Base-by-base conservation (phyloP, 2,329 filamentous ascomycete genomes). In the Fusarium incarnatum region DNA sequence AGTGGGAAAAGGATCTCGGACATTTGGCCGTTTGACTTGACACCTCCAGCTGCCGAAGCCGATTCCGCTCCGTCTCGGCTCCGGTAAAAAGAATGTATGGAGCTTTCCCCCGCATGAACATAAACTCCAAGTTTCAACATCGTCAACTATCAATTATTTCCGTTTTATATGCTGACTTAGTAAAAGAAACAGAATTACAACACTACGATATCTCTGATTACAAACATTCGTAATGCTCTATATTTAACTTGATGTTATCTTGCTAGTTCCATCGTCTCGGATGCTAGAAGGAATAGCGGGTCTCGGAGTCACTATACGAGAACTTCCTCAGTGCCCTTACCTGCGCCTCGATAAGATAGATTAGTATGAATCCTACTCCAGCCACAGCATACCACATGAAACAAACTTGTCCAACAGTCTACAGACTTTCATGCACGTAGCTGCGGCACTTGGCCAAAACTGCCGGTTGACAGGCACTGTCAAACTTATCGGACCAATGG, bases 61-160 rank as follows among this genome's bases (percentile, higher is more conserved):
- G 63, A 70, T 49, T 48, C 45, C 53, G 55, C 46, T 53, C 63
- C 55, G 42, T 70, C 57, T 64, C 54, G 57, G 67, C 54, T 71
- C 55, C 63, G 52, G 53, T 46, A 67, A 45, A 44, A 59, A 37
- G 25, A 22, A 22, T 32, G 25, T 40, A 59, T 66, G 52, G 53
- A 59, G 23, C 32, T 30, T 27, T 27, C 23, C 48, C 62, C 59
- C 46, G 28, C 61, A 34, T 18, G 53, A 45, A 40, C 40, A 18
- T 34, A 65, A 45, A 40, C 44, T 53, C 41, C 37, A 55, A 22
- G 34, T 18, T 37, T 42, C 25, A 23, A 20, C 37, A 23, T 37
- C 27, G 16, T 56, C 27, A 64, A 22, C 34, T 13, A 6, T 30
- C 28, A 22, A 22, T 54, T 61, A 60, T 66, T 54, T 28, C 55